A percentile compares a stretch with the other conserved stretches of the same genome.
These are phyloP conservation scores for Termitomyces sp. DNA, from an alignment of 768 basidiomycete species.

Conservation along the genomic window DNA sequence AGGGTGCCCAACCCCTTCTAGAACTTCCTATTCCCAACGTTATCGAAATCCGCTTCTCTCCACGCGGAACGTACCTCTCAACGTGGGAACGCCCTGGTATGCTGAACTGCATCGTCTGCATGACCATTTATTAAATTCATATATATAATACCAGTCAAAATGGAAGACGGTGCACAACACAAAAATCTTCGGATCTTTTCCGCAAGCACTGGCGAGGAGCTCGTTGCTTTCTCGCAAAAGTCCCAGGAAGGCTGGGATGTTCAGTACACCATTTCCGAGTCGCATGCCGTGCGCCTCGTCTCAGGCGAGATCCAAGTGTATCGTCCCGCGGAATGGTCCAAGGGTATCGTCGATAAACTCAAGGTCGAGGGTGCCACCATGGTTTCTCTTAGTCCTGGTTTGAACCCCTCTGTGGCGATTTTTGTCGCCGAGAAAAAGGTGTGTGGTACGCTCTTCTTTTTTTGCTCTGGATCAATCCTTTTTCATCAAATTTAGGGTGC, in stretches of 20 bases:
- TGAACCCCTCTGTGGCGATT: slow-evolving; percentile 84
- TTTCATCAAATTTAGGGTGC: slow-evolving; percentile 49
- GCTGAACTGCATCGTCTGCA: slow-evolving; percentile 12
- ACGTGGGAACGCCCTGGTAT: slow-evolving; percentile 90
- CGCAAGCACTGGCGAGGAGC: slow-evolving; percentile 78
- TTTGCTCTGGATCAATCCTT: not conserved
- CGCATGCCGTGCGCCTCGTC: slow-evolving; percentile 77
- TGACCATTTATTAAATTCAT: not conserved
- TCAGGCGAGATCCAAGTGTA: slow-evolving; percentile 81
- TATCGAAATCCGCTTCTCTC: slow-evolving; percentile 87
- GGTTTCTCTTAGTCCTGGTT: slow-evolving; percentile 73
- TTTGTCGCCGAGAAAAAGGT: slow-evolving; percentile 95
- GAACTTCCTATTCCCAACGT: slow-evolving; percentile 72
- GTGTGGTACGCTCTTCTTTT: slow-evolving; percentile 11
- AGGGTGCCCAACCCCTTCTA: slow-evolving; percentile 64
- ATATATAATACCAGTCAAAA: slow-evolving; percentile 48
- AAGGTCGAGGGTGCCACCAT: slow-evolving; percentile 78
- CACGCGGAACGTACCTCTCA: slow-evolving; percentile 87
- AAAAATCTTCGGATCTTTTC: slow-evolving; percentile 93
- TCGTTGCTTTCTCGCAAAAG: slow-evolving; percentile 86
- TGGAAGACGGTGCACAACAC: slow-evolving; percentile 86
- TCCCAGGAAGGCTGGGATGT: slow-evolving; percentile 87
- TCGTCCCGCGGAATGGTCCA: slow-evolving; percentile 72
- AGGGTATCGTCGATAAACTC: slow-evolving; percentile 77
- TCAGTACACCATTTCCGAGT: slow-evolving; percentile 87